Evolutionary conservation across 2,329 filamentous ascomycete genomes (phyloP), one percentile per base, ranked within the genome.

Genomic region (Xylariomycetidae sp.): DNA sequence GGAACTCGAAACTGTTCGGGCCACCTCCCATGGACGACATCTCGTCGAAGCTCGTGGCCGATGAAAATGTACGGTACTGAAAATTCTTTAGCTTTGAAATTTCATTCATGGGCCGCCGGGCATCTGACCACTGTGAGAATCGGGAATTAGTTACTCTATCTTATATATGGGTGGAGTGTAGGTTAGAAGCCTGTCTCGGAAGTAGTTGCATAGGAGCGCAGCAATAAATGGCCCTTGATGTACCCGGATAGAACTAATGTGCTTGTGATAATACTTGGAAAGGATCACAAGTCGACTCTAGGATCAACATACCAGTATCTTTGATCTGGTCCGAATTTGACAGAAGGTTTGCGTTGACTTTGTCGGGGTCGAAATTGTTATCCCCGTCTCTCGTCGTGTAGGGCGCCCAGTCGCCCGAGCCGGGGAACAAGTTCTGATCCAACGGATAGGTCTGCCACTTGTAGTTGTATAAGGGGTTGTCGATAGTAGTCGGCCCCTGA

Each of bases 401-500:
- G 12, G 50, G 44, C 10, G 47, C 40, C 41, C 53, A 46, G 40
- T 48, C 27, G 33, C 55, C 50, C 12, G 50, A 43, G 17, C 65
- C 62, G 7, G 50, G 51, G 36, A 64, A 70, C 18, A 56, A 31
- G 8, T 31, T 40, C 16, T 63, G 52, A 30, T 53, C 46, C 20
- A 66, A 36, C 14, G 57, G 62, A 30, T 53, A 51, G 37, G 49
- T 44, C 9, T 68, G 69, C 53, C 74, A 78, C 3, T 44, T 56
- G 52, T 69, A 80, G 35, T 62, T 66, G 42, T 64, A 66, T 1
- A 80, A 54, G 3, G 76, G 75, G 48, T 79, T 80, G 25, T 56
- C 51, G 18, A 76, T 58, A 5, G 50, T 54, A 17, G 61, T 51
- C 26, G 43, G 14, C 32, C 62, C 62, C 15, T 56, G 49, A 4